Evolutionary conservation across 116 monocot species (phyloP).

Genomic region (Phalaenopsis hybrid): DNA sequence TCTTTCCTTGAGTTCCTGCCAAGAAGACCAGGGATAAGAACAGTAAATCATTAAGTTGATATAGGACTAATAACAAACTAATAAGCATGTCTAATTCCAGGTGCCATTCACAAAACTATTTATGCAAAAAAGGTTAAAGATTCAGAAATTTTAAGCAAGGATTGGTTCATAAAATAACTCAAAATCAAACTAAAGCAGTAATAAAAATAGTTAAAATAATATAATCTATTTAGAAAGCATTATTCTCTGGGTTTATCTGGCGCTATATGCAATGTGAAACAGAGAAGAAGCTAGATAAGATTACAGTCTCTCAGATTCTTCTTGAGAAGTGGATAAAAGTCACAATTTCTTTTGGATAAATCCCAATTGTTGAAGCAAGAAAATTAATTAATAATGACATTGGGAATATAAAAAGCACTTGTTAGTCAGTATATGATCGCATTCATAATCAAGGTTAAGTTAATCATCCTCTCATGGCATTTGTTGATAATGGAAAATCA

Average conservation of each 20-base stretch:
- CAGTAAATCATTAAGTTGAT: neutral
- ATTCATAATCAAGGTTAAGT: too few relatives aligned
- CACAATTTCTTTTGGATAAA: neutral
- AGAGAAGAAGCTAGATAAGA: neutral
- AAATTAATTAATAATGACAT: neutral
- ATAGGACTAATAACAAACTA: too few relatives aligned
- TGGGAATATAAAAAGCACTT: too few relatives aligned
- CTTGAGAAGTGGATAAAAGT: neutral
- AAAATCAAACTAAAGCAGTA: too few relatives aligned
- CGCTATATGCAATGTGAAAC: too few relatives aligned
- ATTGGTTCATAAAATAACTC: neutral
- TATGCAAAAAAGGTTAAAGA: too few relatives aligned
- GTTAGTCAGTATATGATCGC: too few relatives aligned
- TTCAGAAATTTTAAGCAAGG: neutral
- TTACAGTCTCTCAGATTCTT: neutral
- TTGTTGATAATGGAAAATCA: neutral
- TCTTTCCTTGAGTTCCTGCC: slow-evolving; percentile 82
- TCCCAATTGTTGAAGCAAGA: neutral
- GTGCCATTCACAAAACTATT: too few relatives aligned
- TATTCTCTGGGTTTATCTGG: too few relatives aligned
- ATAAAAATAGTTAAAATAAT: too few relatives aligned
- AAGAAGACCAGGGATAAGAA: neutral
- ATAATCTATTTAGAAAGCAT: too few relatives aligned
- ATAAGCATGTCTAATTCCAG: too few relatives aligned
- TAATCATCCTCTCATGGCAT: neutral